Evolutionary conservation across 768 basidiomycete genomes (phyloP).

Genomic region (Gymnopilus junonius): DNA sequence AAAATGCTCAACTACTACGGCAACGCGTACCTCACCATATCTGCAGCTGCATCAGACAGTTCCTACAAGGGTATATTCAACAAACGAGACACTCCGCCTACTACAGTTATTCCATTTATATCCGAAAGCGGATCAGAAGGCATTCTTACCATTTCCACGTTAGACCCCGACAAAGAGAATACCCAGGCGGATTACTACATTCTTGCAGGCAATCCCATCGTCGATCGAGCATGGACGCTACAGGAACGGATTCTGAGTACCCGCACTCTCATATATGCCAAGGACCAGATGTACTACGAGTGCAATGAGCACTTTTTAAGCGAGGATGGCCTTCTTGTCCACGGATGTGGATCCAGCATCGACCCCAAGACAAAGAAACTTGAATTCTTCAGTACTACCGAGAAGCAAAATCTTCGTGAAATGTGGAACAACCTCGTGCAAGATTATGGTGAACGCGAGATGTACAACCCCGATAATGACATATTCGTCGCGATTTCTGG

Average conservation of each 20-base stretch:
- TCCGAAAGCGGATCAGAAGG: not conserved
- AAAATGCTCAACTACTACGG: conserved; percentile 1
- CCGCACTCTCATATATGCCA: not conserved
- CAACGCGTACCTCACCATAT: not conserved
- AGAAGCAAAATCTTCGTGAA: not conserved
- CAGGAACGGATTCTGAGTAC: not conserved
- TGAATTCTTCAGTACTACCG: not conserved
- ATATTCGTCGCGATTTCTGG: not conserved
- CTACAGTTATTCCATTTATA: not conserved
- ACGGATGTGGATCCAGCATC: not conserved
- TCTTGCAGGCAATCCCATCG: not conserved
- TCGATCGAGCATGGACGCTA: not conserved
- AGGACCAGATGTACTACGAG: not conserved
- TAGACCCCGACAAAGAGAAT: not conserved
- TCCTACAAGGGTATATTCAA: not conserved
- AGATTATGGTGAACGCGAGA: too few species aligned
- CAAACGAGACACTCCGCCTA: not conserved
- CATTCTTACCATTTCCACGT: not conserved
- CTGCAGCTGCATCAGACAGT: not conserved
- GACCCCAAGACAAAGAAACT: not conserved
- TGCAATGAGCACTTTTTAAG: not conserved
- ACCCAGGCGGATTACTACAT: not conserved
- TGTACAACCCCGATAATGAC: not conserved
- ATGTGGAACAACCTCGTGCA: not conserved
- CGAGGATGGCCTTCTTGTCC: not conserved